These are phyloP conservation scores for Dactylonectria estremocensis DNA, from an alignment of 2,329 filamentous ascomycete genomes.

Conservation along the genomic window DNA sequence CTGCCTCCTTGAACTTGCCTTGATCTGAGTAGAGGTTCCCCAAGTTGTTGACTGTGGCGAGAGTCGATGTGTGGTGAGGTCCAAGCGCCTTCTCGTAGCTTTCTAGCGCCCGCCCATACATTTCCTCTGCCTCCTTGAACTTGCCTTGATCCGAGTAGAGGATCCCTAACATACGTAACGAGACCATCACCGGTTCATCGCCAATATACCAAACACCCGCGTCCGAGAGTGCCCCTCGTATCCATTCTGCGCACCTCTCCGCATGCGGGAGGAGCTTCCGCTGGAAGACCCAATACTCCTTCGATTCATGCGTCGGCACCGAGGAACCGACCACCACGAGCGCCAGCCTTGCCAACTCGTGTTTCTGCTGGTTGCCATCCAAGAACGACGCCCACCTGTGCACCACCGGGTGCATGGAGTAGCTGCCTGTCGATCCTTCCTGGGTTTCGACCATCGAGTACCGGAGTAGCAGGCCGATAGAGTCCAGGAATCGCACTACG, in stretches of 20 bases:
- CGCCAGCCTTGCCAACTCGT: constrained; percentile 3
- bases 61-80: not conserved
- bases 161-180: too few relatives aligned
- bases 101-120: not conserved
- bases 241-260: not conserved
- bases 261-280: constrained; percentile 14
- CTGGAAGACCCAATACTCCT: constrained; percentile 10
- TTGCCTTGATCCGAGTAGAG: not conserved
- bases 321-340: not conserved
- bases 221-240: not conserved
- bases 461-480: constrained; percentile 10
- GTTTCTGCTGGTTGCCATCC: constrained; percentile 1
- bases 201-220: too few relatives aligned
- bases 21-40: not conserved
- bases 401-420: constrained; percentile 17
- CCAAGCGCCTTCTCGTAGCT: not conserved
- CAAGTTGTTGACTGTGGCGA: not conserved
- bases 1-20: not conserved
- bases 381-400: constrained; percentile 12
- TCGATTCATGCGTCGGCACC: not conserved
- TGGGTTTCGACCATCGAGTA: constrained; percentile 17
- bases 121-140: not conserved
- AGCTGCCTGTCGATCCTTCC: constrained; percentile 8
- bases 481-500: not conserved
- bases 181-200: too few relatives aligned